Evolutionary conservation across 163 green algal genomes (phyloP), one percentile per base, ranked within the genome.

Genomic region (Chlamydomonas reinhardtii): DNA sequence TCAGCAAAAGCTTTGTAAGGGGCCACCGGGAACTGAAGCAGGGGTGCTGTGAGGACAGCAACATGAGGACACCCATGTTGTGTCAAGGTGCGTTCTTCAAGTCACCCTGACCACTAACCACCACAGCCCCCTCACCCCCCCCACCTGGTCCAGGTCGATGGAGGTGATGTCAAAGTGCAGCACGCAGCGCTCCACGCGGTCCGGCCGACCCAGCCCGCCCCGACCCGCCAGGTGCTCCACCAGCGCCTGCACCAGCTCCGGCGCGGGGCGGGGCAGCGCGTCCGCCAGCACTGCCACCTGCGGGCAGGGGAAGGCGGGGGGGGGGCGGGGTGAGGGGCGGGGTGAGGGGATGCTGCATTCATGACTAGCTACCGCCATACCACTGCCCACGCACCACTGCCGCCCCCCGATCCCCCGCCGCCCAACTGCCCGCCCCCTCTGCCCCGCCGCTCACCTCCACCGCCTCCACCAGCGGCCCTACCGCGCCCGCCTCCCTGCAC

Each of bases 101-200:
- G n/a, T n/a, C n/a, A n/a, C n/a, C n/a, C n/a, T n/a, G n/a, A n/a
- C n/a, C n/a, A n/a, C n/a, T n/a, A n/a, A n/a, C n/a, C n/a, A n/a
- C n/a, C n/a, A n/a, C n/a, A n/a, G n/a, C n/a, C n/a, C n/a, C n/a
- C n/a, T n/a, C n/a, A n/a, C n/a, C n/a, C n/a, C n/a, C n/a, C n/a
- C 19, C 73, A 94, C 95, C 94, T 99, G 97, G 89, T 99, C 96
- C 69, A 99, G 91, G 91, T 99, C 97, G 35, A 99, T 91, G 22
- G 89, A 94, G 16, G 91, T 80, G n/a, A 99, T 93, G 91, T 98
- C 93, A 79, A 99, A 94, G 78, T 95, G 94, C 69, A 99, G 92
- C 66, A 99, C 95, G 69, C 93, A 97, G 6, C 93, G 89, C 94
- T 99, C 97, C 73, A 99, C 94, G 0, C 88, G 92, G 54, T 93